Evolutionary conservation across 1,284 basidiomycete genomes (phyloP).

Genomic region (Rhodotorula mucilaginosa): DNA sequence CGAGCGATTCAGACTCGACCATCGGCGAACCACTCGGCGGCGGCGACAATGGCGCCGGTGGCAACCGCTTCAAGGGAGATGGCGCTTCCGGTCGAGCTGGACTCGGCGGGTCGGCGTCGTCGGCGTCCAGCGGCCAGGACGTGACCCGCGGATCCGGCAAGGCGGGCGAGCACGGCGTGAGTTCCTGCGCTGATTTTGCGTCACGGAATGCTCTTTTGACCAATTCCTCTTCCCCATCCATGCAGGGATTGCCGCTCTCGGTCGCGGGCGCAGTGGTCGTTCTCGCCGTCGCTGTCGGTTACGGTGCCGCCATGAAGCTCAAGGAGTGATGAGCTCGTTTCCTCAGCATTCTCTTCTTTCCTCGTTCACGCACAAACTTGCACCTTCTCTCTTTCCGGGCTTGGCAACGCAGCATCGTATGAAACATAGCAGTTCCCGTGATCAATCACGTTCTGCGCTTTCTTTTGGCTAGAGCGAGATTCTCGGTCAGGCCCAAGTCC

Average conservation of each 20-base stretch:
- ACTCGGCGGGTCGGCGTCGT: too few relatives aligned
- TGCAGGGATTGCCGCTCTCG: conserved; percentile 37
- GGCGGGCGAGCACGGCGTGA: not conserved
- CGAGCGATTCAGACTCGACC: conserved; percentile 37
- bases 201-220: not conserved
- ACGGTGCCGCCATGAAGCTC: conserved; percentile 43
- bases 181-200: not conserved
- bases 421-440: too few relatives aligned
- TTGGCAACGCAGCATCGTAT: not conserved
- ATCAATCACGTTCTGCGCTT: too few relatives aligned
- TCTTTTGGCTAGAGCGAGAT: too few relatives aligned
- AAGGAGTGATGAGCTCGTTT: conserved; percentile 16
- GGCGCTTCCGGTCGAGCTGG: not conserved
- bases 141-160: not conserved
- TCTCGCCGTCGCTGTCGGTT: conserved; percentile 46
- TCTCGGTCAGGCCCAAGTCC: too few relatives aligned
- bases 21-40: conserved; percentile 16
- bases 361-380: not conserved
- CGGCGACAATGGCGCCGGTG: not conserved
- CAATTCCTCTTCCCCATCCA: not conserved
- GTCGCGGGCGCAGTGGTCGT: conserved; percentile 45
- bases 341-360: not conserved
- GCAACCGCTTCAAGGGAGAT: too few relatives aligned
- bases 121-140: not conserved
- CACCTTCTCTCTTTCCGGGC: not conserved